Base-by-base conservation (phyloP, 2,329 filamentous ascomycete genomes). In the Alternaria sp. region DNA sequence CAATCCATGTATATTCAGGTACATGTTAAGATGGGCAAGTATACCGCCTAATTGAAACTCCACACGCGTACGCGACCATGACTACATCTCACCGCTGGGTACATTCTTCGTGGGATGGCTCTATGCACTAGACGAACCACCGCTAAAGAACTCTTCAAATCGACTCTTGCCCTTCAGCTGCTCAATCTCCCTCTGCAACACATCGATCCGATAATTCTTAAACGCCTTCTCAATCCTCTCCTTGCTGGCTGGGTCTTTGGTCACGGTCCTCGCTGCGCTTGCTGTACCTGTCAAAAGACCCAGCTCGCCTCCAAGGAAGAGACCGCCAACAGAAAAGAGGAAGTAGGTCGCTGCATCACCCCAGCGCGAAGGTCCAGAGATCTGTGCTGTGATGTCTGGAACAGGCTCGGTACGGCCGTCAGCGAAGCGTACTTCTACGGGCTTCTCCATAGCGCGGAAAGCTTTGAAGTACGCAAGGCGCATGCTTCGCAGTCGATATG, bases 271-370 rank as follows among this genome's bases (percentile, higher is more conserved):
- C 30, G 84, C 82, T 3, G 87, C 88, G 6, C 84, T 83, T 50
- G 83, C 83, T 1, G 83, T 84, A 1, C 90, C 89, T 0, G 83
- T 84, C 61, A 90, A 66, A 50, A 91, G 79, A 0, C 89, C 89
- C 12, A 84, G 78, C 79, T 91, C 89, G 8, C 89, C 89, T 8
- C 89, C 89, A 6, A 91, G 66, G 64, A 91, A 88, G 6, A 90
- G 74, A 0, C 89, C 89, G 13, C 88, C 89, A 0, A 86, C 73
- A 0, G 85, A 85, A 50, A 90, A 88, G 72, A 91, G 86, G 64
- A 86, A 85, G 71, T 89, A 90, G 0, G 89, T 87, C 4, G 87
- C 86, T 26, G 88, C 74, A 66, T 91, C 89, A 13, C 88, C 88
- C 52, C 86, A 72, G 1, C 81, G 81, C 2, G 86, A 87, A 0